phyloP scores from a whole-genome alignment of 2,329 filamentous ascomycete genomes.

The Stenocarpella maydis region DNA sequence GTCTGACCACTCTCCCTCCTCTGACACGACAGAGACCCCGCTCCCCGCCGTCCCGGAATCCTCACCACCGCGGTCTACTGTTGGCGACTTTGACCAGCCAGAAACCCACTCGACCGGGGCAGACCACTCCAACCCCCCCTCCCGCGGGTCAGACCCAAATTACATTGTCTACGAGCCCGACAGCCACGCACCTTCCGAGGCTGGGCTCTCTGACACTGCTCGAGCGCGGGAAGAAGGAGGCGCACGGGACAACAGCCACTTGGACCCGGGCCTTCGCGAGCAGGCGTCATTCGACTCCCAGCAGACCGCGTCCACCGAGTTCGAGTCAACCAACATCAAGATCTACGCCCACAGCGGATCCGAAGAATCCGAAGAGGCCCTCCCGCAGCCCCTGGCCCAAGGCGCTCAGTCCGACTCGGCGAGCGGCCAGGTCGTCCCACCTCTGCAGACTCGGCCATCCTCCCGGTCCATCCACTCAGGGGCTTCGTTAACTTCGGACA shows the following conservation, averaged over 20 bases:
- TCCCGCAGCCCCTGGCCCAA: neutral
- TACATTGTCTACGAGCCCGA: constrained; percentile 57
- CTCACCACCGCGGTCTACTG: constrained; percentile 42
- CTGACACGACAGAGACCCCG: constrained; percentile 40
- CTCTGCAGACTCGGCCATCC: constrained; percentile 31
- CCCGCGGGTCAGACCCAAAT: constrained; percentile 56
- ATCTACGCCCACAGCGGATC: constrained; percentile 55
- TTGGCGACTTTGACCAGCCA: constrained; percentile 20
- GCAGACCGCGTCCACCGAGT: constrained; percentile 54
- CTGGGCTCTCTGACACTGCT: neutral
- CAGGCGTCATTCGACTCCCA: constrained; percentile 52
- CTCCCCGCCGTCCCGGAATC: constrained; percentile 46
- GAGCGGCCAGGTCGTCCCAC: constrained; percentile 25
- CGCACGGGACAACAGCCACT: constrained; percentile 14
- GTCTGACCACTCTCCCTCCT: constrained; percentile 41
- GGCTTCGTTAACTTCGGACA: constrained; percentile 54
- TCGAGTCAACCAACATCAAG: constrained; percentile 63
- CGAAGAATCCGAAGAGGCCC: constrained; percentile 31
- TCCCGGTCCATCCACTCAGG: constrained; percentile 31
- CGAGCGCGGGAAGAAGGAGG: neutral
- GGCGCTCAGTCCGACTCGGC: constrained; percentile 18
- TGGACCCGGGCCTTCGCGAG: constrained; percentile 35
- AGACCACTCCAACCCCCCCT: constrained; percentile 49
- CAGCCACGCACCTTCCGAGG: constrained; percentile 23
- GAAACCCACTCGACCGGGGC: constrained; percentile 28